Evolutionary conservation across 768 basidiomycete genomes (phyloP).

Genomic region (Mycena leptocephala): DNA sequence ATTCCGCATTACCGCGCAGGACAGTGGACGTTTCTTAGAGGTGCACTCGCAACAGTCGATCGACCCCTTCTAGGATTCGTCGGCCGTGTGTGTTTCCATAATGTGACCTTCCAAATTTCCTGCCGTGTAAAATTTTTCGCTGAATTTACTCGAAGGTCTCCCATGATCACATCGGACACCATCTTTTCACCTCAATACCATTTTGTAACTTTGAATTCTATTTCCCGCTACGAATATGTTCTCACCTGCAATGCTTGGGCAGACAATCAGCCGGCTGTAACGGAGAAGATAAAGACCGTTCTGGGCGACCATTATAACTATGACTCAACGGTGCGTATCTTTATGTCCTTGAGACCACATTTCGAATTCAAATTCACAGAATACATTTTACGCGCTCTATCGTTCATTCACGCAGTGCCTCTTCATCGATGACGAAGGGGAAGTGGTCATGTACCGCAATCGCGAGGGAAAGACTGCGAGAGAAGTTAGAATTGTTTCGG

Average conservation of each 20-base stretch:
- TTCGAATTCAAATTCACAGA: neutral
- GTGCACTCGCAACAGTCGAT: conserved; percentile 73
- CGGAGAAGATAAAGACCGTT: conserved; percentile 61
- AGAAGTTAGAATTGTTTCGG: conserved; percentile 71
- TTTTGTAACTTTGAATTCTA: conserved; percentile 62
- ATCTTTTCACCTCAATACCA: conserved; percentile 70
- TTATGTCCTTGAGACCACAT: conserved; percentile 17
- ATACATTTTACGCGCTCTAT: conserved; percentile 64
- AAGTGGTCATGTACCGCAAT: conserved; percentile 70
- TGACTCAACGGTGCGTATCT: conserved; percentile 67
- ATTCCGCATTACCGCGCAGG: conserved; percentile 72
- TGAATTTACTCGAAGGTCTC: conserved; percentile 55
- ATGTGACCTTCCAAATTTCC: too few relatives aligned
- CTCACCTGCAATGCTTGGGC: too few relatives aligned
- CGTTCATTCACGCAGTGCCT: conserved; percentile 72
- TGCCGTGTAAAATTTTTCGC: conserved; percentile 14
- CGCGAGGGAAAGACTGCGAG: conserved; percentile 55
- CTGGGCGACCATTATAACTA: conserved; percentile 73
- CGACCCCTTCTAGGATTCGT: conserved; percentile 61
- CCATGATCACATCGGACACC: conserved; percentile 65
- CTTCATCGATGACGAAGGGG: conserved; percentile 72
- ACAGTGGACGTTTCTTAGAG: conserved; percentile 73
- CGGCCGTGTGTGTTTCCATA: conserved; percentile 71
- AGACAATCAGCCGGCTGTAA: conserved; percentile 68
- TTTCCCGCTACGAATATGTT: conserved; percentile 11